Evolutionary conservation across 768 basidiomycete genomes (phyloP).

Genomic region (Russula abietina): DNA sequence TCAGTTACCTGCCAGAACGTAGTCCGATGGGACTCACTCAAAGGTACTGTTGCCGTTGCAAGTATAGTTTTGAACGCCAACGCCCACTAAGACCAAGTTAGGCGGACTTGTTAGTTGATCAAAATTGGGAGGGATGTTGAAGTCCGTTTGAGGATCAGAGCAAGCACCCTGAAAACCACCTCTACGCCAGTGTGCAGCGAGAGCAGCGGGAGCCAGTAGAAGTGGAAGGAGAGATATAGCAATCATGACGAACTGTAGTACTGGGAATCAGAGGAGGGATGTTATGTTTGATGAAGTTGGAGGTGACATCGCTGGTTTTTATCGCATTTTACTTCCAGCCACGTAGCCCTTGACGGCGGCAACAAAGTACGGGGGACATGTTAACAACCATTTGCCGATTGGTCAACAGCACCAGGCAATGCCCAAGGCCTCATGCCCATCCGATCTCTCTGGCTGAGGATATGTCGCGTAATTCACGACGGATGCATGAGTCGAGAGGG

Average conservation of each 20-base stretch:
- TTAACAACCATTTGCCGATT: too few relatives aligned
- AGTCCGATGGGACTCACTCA: constrained; percentile 1
- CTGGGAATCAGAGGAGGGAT: background rate
- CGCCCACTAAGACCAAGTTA: background rate
- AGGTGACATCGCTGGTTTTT: background rate
- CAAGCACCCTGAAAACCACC: background rate
- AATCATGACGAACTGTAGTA: background rate
- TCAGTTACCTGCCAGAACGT: background rate
- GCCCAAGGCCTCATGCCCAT: too few relatives aligned
- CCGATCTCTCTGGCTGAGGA: too few relatives aligned
- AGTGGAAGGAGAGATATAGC: background rate
- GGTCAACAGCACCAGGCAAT: too few relatives aligned
- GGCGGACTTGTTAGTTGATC: background rate
- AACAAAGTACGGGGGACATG: too few relatives aligned
- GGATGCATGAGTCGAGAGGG: too few relatives aligned
- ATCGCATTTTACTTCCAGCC: background rate
- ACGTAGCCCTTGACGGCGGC: background rate
- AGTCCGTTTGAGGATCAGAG: background rate
- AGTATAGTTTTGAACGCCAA: constrained; percentile 13
- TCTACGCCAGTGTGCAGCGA: background rate
- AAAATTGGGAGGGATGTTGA: background rate
- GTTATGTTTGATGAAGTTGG: too few relatives aligned
- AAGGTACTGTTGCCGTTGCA: background rate
- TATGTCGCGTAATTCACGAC: too few relatives aligned
- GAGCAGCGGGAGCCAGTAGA: background rate